These are phyloP conservation scores for Rubia tinctorum DNA, from an alignment of 305 asterid species.

Conservation along the genomic window DNA sequence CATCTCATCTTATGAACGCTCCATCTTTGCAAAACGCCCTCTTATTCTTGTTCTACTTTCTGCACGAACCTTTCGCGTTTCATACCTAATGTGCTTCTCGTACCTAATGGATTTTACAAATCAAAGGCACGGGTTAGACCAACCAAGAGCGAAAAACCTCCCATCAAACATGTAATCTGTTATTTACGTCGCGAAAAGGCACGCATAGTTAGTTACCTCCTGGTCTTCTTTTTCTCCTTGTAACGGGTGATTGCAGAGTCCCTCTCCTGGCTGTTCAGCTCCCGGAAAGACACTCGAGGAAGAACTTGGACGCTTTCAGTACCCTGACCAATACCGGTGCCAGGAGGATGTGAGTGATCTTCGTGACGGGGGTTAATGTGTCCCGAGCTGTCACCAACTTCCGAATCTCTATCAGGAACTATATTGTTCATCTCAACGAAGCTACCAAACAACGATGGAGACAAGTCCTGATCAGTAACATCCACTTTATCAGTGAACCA, in stretches of 20 bases:
- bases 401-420: slow-evolving; percentile 70
- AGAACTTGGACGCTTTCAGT: slow-evolving; percentile 25
- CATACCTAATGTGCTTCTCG: slow-evolving; percentile 86
- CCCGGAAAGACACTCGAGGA: slow-evolving; percentile 44
- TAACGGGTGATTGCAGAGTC: slow-evolving; percentile 82
- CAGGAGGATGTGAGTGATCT: slow-evolving; percentile 37
- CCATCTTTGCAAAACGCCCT: slow-evolving; percentile 92
- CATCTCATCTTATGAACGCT: slow-evolving; percentile 21
- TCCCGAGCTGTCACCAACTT: slow-evolving; percentile 35
- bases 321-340: slow-evolving; percentile 22
- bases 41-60: slow-evolving; percentile 78
- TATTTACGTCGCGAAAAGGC: too few relatives aligned
- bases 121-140: not conserved
- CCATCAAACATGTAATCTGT: not conserved
- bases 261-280: slow-evolving; percentile 76
- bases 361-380: slow-evolving; percentile 40
- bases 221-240: slow-evolving; percentile 84
- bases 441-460: slow-evolving; percentile 36
- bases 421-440: slow-evolving; percentile 45
- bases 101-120: slow-evolving; percentile 41
- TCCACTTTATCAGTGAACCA: slow-evolving; percentile 39
- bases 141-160: not conserved
- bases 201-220: slow-evolving; percentile 50
- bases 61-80: slow-evolving; percentile 80
- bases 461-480: slow-evolving; percentile 38